Conservation (phyloP, 805 yeast genomes). For the Pichia nanzhaoensis region DNA sequence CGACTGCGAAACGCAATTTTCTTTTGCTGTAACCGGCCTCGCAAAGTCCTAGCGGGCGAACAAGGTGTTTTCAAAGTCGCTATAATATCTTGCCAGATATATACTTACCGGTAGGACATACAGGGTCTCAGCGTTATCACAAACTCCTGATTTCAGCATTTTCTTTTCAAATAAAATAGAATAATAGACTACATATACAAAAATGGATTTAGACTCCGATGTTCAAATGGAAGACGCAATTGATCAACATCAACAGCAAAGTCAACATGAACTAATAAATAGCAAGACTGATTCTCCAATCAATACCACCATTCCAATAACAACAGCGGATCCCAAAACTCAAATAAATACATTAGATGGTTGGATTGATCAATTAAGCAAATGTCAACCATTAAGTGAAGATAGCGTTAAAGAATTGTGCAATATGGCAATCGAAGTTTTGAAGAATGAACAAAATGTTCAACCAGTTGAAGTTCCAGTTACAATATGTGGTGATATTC, state of each 20-base stretch:
- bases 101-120: too few relatives aligned
- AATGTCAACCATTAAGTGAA: slow-evolving; percentile 78
- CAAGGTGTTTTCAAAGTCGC: too few relatives aligned
- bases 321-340: slow-evolving; percentile 29
- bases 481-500: slow-evolving; percentile 95
- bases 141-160: too few relatives aligned
- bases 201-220: slow-evolving; percentile 73
- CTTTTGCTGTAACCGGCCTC: background rate
- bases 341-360: slow-evolving; percentile 62
- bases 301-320: slow-evolving; percentile 10
- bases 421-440: slow-evolving; percentile 84
- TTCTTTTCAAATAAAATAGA: too few relatives aligned
- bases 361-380: slow-evolving; percentile 76
- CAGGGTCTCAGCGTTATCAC: too few relatives aligned
- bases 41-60: too few relatives aligned
- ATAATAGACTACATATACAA: slow-evolving; percentile 2
- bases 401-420: slow-evolving; percentile 74
- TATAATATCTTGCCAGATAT: too few relatives aligned
- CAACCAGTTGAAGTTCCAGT: slow-evolving; percentile 95
- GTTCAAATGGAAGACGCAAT: slow-evolving; percentile 80
- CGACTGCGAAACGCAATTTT: too few relatives aligned
- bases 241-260: slow-evolving; percentile 24
- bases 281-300: slow-evolving; percentile 8
- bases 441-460: slow-evolving; percentile 88
- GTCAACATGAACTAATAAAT: background rate